Percentiles rank a stretch among this genome's conserved stretches.
phyloP scores from a whole-genome alignment of 2,329 filamentous ascomycete species.

The Fusarium burgessii region DNA sequence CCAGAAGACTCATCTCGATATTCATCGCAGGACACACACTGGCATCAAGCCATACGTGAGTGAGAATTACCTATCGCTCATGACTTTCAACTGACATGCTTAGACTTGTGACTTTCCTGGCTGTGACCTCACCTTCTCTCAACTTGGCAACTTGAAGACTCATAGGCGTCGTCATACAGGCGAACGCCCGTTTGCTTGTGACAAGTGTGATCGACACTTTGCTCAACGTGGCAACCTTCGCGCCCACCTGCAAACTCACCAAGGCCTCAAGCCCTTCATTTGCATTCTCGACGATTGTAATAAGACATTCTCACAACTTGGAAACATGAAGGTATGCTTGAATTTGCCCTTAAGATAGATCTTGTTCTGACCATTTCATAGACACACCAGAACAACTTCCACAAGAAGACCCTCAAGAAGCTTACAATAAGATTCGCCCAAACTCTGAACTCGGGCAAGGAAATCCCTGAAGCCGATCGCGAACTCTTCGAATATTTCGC shows the following conservation, averaged over 20 bases:
- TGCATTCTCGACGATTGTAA: slow-evolving; percentile 86
- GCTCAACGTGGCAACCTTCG: slow-evolving; percentile 89
- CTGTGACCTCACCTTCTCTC: slow-evolving; percentile 86
- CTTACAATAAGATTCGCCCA: slow-evolving; percentile 78
- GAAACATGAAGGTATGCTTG: slow-evolving; percentile 83
- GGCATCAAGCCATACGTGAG: slow-evolving; percentile 91
- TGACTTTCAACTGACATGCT: slow-evolving; percentile 38
- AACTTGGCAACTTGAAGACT: slow-evolving; percentile 92
- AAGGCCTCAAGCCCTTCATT: slow-evolving; percentile 79
- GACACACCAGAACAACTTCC: slow-evolving; percentile 95
- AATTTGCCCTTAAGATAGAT: not conserved
- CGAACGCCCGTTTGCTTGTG: slow-evolving; percentile 84
- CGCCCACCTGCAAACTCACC: slow-evolving; percentile 85
- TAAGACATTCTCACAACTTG: slow-evolving; percentile 89
- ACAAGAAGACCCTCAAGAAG: slow-evolving; percentile 76
- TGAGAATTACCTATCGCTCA: slow-evolving; percentile 21
- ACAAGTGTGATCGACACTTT: slow-evolving; percentile 83
- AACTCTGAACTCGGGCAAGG: slow-evolving; percentile 64
- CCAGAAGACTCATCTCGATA: slow-evolving; percentile 93
- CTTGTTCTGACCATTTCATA: slow-evolving; percentile 48
- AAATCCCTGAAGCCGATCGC: slow-evolving; percentile 73
- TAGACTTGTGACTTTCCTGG: slow-evolving; percentile 76
- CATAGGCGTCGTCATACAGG: slow-evolving; percentile 90
- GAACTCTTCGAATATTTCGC: slow-evolving; percentile 88
- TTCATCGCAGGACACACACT: slow-evolving; percentile 88